Evolutionary conservation across 2,329 filamentous ascomycete genomes (phyloP).

Genomic region (Elsinoe necatrix): DNA sequence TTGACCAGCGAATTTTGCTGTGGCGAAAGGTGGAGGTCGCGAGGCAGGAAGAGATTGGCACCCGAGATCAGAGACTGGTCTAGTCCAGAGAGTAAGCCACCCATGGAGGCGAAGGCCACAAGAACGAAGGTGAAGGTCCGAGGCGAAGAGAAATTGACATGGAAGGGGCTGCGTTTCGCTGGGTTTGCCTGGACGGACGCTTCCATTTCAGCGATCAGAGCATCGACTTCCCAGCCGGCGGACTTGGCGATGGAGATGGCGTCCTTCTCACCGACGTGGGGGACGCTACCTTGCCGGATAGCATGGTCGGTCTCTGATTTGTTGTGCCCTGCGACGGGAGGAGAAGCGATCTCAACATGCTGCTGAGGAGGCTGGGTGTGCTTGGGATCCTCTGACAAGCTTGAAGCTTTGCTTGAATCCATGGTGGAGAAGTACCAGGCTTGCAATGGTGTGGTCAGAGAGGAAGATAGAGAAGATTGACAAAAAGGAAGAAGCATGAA

Average conservation of each 20-base stretch:
- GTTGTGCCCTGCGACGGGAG: slow-evolving; percentile 13
- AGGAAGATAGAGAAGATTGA: background rate
- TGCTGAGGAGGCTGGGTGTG: background rate
- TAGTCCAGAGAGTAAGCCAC: slow-evolving; percentile 61
- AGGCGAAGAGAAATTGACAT: slow-evolving; percentile 53
- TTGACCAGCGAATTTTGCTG: slow-evolving; percentile 59
- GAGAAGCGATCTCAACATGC: background rate
- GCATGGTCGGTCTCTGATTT: slow-evolving; percentile 24
- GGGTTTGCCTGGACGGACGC: slow-evolving; percentile 29
- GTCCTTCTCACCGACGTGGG: slow-evolving; percentile 24
- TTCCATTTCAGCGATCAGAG: slow-evolving; percentile 36
- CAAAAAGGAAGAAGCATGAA: background rate
- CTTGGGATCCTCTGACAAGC: background rate
- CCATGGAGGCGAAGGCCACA: slow-evolving; percentile 66
- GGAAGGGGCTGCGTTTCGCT: slow-evolving; percentile 38
- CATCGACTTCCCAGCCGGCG: slow-evolving; percentile 38
- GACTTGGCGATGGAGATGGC: slow-evolving; percentile 27
- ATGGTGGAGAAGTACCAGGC: background rate
- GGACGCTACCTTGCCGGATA: slow-evolving; percentile 25
- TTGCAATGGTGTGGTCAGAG: background rate
- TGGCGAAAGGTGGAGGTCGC: slow-evolving; percentile 45
- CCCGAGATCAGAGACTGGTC: slow-evolving; percentile 67
- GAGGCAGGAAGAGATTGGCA: slow-evolving; percentile 58
- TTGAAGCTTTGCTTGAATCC: background rate
- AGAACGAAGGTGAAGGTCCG: slow-evolving; percentile 59